A percentile compares a stretch with the other conserved stretches of the same genome.
Conservation (phyloP, 2,329 filamentous ascomycete genomes). For the Escovopsis sp. region DNA sequence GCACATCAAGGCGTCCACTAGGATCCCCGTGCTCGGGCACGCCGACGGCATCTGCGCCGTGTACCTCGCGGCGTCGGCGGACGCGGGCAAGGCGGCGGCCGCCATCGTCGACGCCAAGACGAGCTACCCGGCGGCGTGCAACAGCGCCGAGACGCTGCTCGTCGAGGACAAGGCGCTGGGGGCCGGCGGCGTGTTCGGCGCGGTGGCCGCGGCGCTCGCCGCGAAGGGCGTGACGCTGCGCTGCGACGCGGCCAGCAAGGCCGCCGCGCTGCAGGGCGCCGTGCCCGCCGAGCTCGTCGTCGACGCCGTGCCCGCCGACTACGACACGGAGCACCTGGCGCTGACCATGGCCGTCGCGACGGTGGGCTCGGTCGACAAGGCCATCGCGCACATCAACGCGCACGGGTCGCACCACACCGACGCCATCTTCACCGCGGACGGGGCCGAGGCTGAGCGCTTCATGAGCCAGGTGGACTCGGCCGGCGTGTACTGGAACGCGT, state of each 20-base stretch:
- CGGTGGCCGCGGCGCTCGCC: constrained; percentile 58
- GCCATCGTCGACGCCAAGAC: constrained; percentile 87
- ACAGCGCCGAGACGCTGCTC: constrained; percentile 81
- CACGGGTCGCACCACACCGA: constrained; percentile 94
- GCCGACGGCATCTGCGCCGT: constrained; percentile 85
- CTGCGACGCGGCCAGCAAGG: constrained; percentile 59
- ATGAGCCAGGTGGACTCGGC: constrained; percentile 76
- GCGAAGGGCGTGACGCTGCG: constrained; percentile 66
- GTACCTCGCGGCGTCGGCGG: constrained; percentile 70
- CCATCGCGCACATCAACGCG: constrained; percentile 76
- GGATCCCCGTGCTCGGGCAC: constrained; percentile 91
- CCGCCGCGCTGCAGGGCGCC: constrained; percentile 26
- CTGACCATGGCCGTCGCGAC: constrained; percentile 74
- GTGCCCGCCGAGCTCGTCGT: constrained; percentile 37
- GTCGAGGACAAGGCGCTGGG: constrained; percentile 58
- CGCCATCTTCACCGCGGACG: constrained; percentile 62
- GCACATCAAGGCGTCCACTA: constrained; percentile 79
- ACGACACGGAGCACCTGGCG: constrained; percentile 76
- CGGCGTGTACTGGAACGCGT: constrained; percentile 94
- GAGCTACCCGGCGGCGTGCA: constrained; percentile 90
- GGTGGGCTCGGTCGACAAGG: constrained; percentile 52
- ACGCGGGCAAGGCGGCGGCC: constrained; percentile 53
- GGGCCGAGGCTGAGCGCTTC: constrained; percentile 60
- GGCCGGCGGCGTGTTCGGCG: constrained; percentile 44
- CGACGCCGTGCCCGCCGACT: constrained; percentile 57